Base-by-base conservation (phyloP, 1,284 basidiomycete genomes). In the Laetiporus sulphureus region DNA sequence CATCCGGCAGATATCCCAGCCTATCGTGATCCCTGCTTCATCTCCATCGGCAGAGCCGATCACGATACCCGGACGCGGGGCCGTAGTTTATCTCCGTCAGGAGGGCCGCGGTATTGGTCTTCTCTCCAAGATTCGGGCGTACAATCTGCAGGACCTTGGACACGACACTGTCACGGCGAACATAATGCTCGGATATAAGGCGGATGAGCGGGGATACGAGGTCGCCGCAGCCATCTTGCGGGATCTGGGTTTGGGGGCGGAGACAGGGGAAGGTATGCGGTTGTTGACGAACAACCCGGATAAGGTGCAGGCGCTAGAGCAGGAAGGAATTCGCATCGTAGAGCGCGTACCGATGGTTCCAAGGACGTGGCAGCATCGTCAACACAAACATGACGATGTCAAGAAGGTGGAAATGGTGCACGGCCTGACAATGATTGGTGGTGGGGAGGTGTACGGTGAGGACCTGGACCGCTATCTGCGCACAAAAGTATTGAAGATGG, bases 151-250 rank as follows among this genome's bases (percentile, higher is more conserved):
- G 62, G 96, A 99, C 61, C 72, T 99, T 42, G 96, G 96, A 0
- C 91, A 98, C 59, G 96, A 99, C 66, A 99, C 96, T 3, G 96
- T 99, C 52, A 85, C 89, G 6, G 96, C 96, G 32, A 99, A 99
- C 63, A 69, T 99, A 32, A 76, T 98, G 72, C 80, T 99, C 19
- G 96, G 96, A 2, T 91, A 97, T 62, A 75, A 83, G 44, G 94
- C 96, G 4, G 96, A 99, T 63, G 90, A 96, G 63, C 76, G 96
- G 25, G 86, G 83, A 34, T 99, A 99, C 66, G 90, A 88, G 51
- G 75, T 99, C 43, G 94, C 95, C 0, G 84, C 73, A 5, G 92
- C 89, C 29, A 98, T 99, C 50, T 61, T 99, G 51, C 75, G 80
- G 7, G 95, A 99, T 65, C 69, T 99, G 5, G 88, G 87, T 3